These are phyloP conservation scores for Nematocida major DNA, from an alignment of 371 early-diverging fungal genomes.

Conservation along the genomic window DNA sequence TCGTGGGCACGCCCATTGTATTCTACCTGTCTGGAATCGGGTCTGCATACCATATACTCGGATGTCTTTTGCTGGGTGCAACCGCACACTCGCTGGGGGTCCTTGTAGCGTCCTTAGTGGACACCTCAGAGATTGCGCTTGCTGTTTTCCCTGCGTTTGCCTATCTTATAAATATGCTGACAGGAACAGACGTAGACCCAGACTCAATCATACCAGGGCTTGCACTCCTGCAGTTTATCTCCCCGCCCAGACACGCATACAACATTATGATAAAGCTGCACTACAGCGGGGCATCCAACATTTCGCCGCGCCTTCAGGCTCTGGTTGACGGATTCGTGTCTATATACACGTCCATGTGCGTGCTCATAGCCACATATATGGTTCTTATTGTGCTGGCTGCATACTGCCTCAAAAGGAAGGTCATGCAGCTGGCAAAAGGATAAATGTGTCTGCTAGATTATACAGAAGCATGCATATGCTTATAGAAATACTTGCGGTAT, in stretches of 20 bases:
- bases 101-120: conserved; percentile 39
- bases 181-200: conserved; percentile 46
- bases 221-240: conserved; percentile 47
- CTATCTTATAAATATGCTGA: conserved; percentile 49
- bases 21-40: conserved; percentile 32
- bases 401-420: conserved; percentile 32
- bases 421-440: conserved; percentile 12
- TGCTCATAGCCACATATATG: conserved; percentile 13
- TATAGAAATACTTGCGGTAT: neutral
- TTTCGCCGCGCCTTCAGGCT: neutral
- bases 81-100: conserved; percentile 49
- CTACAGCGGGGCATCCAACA: neutral
- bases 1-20: conserved; percentile 16
- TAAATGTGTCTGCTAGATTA: neutral
- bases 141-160: conserved; percentile 50
- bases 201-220: conserved; percentile 15
- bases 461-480: neutral
- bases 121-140: conserved; percentile 43
- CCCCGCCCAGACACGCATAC: conserved; percentile 52
- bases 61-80: conserved; percentile 23
- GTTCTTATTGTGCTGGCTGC: conserved; percentile 8
- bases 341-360: neutral
- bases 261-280: conserved; percentile 56
- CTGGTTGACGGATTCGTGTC: conserved; percentile 10
- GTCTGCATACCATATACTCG: neutral